phyloP scores from a whole-genome alignment of 1,284 basidiomycete genomes.

The Heterobasidion occidentale region DNA sequence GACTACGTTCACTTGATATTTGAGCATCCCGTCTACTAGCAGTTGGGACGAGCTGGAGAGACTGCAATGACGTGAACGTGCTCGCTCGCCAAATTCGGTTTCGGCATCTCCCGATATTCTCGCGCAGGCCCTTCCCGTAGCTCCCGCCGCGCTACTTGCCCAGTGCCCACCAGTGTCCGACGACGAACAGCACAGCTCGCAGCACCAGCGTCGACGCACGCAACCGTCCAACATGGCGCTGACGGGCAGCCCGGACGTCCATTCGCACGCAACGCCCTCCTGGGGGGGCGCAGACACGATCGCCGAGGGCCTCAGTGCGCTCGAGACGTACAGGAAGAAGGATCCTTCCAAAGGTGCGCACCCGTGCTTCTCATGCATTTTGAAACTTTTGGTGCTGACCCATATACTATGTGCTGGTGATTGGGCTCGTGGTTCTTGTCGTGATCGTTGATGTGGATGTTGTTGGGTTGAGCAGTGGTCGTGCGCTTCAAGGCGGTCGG shows the following conservation, averaged over 20 bases:
- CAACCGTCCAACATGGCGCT: conserved; percentile 8
- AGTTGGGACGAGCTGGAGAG: too few relatives aligned
- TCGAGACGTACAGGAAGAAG: conserved; percentile 81
- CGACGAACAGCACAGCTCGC: too few relatives aligned
- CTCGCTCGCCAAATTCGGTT: too few relatives aligned
- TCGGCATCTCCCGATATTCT: neutral
- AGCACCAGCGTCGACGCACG: neutral
- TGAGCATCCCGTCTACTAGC: too few relatives aligned
- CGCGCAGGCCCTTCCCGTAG: too few relatives aligned
- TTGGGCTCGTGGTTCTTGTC: neutral
- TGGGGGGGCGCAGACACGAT: conserved; percentile 31
- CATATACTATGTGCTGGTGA: too few relatives aligned
- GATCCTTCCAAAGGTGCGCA: conserved; percentile 71
- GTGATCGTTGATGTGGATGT: neutral
- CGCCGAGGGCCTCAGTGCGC: conserved; percentile 50
- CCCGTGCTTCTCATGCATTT: neutral
- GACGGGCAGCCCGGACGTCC: conserved; percentile 34
- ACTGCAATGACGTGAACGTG: too few relatives aligned
- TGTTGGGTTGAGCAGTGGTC: conserved; percentile 56
- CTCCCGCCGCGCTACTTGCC: neutral
- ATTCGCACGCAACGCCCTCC: conserved; percentile 25
- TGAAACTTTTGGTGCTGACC: neutral
- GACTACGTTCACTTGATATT: too few relatives aligned
- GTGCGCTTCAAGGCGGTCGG: conserved; percentile 99
- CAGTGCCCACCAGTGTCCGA: neutral